Conservation (phyloP, 495 filamentous ascomycete genomes). For the Penicillium antarcticum region DNA sequence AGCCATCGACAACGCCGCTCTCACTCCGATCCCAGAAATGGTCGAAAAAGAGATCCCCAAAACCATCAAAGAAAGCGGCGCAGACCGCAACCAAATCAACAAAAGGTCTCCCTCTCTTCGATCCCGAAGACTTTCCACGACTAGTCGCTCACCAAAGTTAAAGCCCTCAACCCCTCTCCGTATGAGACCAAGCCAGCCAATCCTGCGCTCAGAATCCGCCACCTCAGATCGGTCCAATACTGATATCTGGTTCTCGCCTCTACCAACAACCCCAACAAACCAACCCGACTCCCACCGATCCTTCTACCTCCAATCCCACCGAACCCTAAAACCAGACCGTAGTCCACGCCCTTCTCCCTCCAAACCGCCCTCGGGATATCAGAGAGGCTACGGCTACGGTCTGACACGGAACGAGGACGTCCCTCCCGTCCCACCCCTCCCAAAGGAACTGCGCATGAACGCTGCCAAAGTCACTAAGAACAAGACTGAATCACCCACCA, state of each 20-base stretch:
- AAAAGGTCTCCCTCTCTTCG: constrained; percentile 17
- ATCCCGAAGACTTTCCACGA: constrained; percentile 14
- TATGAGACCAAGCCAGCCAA: constrained; percentile 21
- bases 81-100: background rate
- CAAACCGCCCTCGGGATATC: too few species aligned
- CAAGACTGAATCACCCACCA: constrained; percentile 27
- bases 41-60: constrained; percentile 3
- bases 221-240: constrained; percentile 2
- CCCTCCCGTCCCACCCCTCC: constrained; percentile 44
- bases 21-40: background rate
- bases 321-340: constrained; percentile 21
- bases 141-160: constrained; percentile 18
- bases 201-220: constrained; percentile 23
- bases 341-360: constrained; percentile 15
- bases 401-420: constrained; percentile 28
- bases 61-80: constrained; percentile 1
- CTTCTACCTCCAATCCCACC: constrained; percentile 23
- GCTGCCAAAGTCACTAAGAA: constrained; percentile 29
- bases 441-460: constrained; percentile 36
- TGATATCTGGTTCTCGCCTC: constrained; percentile 21
- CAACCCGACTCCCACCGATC: constrained; percentile 9
- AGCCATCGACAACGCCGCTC: constrained; percentile 1
- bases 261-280: constrained; percentile 15
- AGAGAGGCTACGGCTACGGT: too few species aligned
- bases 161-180: constrained; percentile 23